A percentile compares a stretch with the other conserved stretches of the same genome.
phyloP scores from a whole-genome alignment of 2,329 filamentous ascomycete species.

The Alternaria triticimaculans region DNA sequence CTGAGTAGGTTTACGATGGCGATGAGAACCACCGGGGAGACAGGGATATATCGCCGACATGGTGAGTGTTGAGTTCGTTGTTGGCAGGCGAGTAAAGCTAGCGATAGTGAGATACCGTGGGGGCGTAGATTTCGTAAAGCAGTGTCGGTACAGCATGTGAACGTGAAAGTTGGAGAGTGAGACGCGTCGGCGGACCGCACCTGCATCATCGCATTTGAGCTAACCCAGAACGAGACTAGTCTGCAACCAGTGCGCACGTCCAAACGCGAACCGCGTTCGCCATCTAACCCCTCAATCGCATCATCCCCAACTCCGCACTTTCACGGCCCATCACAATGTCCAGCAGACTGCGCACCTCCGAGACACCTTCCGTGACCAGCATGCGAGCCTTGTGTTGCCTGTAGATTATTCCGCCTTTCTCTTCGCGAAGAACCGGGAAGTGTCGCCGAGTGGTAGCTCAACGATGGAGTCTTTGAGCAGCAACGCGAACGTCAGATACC shows the following conservation, averaged over 20 bases:
- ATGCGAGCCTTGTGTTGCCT: not conserved
- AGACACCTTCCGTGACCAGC: not conserved
- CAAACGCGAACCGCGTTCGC: conserved; percentile 6
- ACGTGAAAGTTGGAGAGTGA: not conserved
- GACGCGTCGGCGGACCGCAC: not conserved
- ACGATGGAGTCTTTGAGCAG: conserved; percentile 34
- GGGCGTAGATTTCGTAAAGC: not conserved
- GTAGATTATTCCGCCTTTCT: conserved; percentile 12
- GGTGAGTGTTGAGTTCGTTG: not conserved
- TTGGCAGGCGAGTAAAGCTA: not conserved
- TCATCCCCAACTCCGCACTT: conserved; percentile 4
- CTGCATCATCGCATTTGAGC: not conserved
- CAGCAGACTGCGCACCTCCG: not conserved
- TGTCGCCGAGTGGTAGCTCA: conserved; percentile 34
- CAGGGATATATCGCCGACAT: not conserved
- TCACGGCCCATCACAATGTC: not conserved
- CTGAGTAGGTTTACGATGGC: not conserved
- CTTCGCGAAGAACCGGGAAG: conserved; percentile 37
- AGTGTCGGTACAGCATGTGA: not conserved
- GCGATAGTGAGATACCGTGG: not conserved
- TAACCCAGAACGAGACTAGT: not conserved
- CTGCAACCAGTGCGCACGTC: not conserved
- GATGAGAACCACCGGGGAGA: not conserved
- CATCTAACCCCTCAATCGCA: conserved; percentile 19
- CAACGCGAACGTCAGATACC: conserved; percentile 33